phyloP scores from a whole-genome alignment of 805 yeast species.

The Candida coquimbonensis region DNA sequence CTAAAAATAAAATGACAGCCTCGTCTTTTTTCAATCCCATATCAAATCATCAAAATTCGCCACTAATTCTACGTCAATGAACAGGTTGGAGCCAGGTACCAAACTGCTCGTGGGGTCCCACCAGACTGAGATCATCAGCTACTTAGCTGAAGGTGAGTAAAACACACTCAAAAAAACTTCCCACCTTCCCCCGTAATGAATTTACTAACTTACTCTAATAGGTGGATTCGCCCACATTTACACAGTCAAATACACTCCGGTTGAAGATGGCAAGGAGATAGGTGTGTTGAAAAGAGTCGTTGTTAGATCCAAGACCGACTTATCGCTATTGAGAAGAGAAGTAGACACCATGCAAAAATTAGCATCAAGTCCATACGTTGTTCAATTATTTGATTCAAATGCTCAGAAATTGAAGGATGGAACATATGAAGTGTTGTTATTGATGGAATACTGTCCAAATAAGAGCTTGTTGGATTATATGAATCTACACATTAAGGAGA shows the following conservation, averaged over 20 bases:
- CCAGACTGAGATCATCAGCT: slow-evolving; percentile 43
- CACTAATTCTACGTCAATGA: slow-evolving; percentile 9
- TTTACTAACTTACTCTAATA: background rate
- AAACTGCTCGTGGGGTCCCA: slow-evolving; percentile 57
- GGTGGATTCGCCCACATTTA: slow-evolving; percentile 83
- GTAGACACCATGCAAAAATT: slow-evolving; percentile 73
- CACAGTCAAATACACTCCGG: slow-evolving; percentile 48
- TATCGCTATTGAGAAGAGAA: slow-evolving; percentile 60
- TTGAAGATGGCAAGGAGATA: slow-evolving; percentile 32
- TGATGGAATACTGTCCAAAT: slow-evolving; percentile 92
- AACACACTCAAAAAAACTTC: no score
- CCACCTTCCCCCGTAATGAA: background rate
- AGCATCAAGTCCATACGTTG: slow-evolving; percentile 50
- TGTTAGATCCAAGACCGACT: slow-evolving; percentile 63
- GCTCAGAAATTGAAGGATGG: slow-evolving; percentile 50
- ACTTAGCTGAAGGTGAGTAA: slow-evolving; percentile 52
- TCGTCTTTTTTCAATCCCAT: no score
- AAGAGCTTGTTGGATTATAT: slow-evolving; percentile 82
- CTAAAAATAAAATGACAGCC: background rate
- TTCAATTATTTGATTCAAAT: slow-evolving; percentile 67
- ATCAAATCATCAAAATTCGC: no score
- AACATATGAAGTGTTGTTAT: slow-evolving; percentile 77
- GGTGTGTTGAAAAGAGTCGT: slow-evolving; percentile 71
- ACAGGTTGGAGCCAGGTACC: slow-evolving; percentile 40
- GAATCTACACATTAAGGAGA: slow-evolving; percentile 79